phyloP scores from a whole-genome alignment of 2,329 filamentous ascomycete genomes.

The Sphaerulina populicola region DNA sequence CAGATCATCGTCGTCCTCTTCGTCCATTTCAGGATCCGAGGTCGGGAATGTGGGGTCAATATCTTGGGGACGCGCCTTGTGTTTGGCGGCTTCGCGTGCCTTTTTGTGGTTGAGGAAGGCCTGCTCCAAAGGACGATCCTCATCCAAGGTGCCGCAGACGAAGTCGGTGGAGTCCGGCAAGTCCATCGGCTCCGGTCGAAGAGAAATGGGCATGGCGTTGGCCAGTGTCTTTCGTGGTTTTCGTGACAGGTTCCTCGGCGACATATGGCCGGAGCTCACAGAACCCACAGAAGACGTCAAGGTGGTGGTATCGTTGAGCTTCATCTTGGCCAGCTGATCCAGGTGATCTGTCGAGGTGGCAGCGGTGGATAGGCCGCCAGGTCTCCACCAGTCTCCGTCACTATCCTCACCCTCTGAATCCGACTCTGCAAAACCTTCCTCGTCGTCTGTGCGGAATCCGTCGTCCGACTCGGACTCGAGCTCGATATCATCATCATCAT shows the following conservation, averaged over 20 bases:
- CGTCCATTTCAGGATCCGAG: constrained; percentile 78
- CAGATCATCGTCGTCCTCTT: constrained; percentile 61
- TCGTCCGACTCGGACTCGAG: constrained; percentile 49
- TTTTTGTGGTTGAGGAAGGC: constrained; percentile 82
- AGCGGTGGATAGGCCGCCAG: constrained; percentile 44
- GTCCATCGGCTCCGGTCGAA: constrained; percentile 48
- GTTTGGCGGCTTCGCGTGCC: constrained; percentile 70
- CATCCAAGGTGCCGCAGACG: constrained; percentile 94
- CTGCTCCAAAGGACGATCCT: constrained; percentile 88
- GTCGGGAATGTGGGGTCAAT: constrained; percentile 96
- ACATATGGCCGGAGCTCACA: constrained; percentile 30
- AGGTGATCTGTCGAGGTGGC: constrained; percentile 48
- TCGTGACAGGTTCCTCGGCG: constrained; percentile 10
- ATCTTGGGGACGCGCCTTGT: constrained; percentile 80
- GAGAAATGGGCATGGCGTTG: constrained; percentile 35
- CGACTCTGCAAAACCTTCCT: constrained; percentile 61
- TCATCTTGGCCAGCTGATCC: constrained; percentile 40
- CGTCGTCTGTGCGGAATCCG: constrained; percentile 75
- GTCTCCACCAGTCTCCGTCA: constrained; percentile 63
- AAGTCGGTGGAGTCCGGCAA: constrained; percentile 97
- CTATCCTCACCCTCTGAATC: constrained; percentile 60
- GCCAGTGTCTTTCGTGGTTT: constrained; percentile 12
- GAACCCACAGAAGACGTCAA: constrained; percentile 51
- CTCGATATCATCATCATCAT: constrained; percentile 54
- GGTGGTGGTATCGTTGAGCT: constrained; percentile 39